Evolutionary conservation across 2,329 filamentous ascomycete genomes (phyloP), one percentile per base, ranked within the genome.

Genomic region (Alternaria gansuensis): DNA sequence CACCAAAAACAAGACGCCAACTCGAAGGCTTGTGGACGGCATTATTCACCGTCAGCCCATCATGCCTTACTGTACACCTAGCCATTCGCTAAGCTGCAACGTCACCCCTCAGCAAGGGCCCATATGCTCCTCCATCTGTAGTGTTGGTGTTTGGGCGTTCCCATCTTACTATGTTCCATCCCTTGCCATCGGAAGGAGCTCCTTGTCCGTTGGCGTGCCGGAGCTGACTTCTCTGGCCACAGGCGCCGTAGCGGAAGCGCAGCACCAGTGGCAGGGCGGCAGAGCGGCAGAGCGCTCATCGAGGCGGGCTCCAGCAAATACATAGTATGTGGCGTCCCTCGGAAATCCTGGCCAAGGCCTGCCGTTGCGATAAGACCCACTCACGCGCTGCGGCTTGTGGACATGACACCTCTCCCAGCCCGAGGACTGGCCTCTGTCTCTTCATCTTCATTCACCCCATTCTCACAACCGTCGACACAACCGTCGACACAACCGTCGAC

Each of bases 351-450:
- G 61, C 54, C 57, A 63, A 61, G 60, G 53, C 31, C 50, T 65
- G 62, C 62, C 57, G 60, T 58, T 55, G 66, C 68, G 70, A 72
- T 72, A 72, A 70, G 54, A 60, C 59, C 59, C 65, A 67, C 63
- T 50, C 56, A 54, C 44, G 51, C 31, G 54, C 56, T 54, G 56
- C 51, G 48, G 58, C 57, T 54, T 60, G 37, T 34, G 48, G 53
- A 57, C 59, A 62, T 65, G 59, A 64, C 54, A 36, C 50, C 44
- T 39, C 33, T 45, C 49, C 43, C 55, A 54, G 36, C 51, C 51
- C 56, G 37, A 51, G 53, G 34, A 44, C 53, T 48, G 49, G 44
- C 43, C 55, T 59, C 65, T 56, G 55, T 50, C 36, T 41, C 40
- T 54, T 48, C 62, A 51, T 57, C 60, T 62, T 51, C 60, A 53